These are phyloP conservation scores for Linderina pennispora DNA, from an alignment of 192 early-diverging fungal genomes.

Conservation along the genomic window DNA sequence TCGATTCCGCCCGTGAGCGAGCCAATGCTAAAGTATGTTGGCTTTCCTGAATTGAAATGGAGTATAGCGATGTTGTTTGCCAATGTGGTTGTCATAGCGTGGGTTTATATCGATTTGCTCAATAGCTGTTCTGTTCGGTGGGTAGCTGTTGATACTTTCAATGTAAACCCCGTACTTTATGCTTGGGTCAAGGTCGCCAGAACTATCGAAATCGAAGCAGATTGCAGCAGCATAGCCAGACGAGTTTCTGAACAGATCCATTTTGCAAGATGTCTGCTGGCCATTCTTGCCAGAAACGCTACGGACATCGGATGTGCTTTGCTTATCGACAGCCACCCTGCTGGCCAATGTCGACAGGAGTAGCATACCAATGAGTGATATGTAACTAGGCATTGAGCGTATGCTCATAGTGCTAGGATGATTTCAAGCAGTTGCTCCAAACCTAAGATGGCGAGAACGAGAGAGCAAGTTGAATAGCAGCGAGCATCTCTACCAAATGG, in stretches of 20 bases:
- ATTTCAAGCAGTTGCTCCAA: no score
- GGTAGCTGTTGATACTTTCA: not conserved
- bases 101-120: slow-evolving; percentile 19
- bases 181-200: not conserved
- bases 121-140: not conserved
- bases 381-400: no score
- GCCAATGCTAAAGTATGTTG: no score
- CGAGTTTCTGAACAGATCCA: slow-evolving; percentile 8
- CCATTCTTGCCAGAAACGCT: slow-evolving; percentile 15
- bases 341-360: no score
- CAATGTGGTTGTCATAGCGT: slow-evolving; percentile 4
- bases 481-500: no score
- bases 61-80: slow-evolving; percentile 28
- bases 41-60: not conserved
- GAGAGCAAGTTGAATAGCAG: no score
- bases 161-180: slow-evolving; percentile 11
- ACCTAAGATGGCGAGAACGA: no score
- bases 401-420: no score
- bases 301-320: no score
- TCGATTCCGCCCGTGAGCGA: no score
- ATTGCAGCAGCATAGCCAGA: slow-evolving; percentile 14
- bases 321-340: no score
- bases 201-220: slow-evolving; percentile 4
- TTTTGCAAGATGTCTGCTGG: slow-evolving; percentile 14
- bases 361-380: no score